Conservation (phyloP, 192 early-diverging fungal genomes). For the Chytriomyces hyalinus region DNA sequence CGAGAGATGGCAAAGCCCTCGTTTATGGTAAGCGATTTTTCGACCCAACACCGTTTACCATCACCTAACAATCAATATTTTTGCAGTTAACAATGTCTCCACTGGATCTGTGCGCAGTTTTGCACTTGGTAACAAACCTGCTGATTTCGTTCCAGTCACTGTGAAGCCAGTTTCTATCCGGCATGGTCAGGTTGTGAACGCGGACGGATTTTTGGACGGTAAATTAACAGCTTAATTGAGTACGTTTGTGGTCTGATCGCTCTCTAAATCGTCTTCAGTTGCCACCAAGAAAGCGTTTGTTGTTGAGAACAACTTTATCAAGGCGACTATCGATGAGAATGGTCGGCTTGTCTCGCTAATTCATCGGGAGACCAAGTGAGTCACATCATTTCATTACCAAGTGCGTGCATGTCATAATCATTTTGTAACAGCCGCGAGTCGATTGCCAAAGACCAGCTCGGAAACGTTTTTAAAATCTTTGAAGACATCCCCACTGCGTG, state of each 20-base stretch:
- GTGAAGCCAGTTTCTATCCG: slow-evolving; percentile 5
- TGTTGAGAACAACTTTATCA: slow-evolving; percentile 79
- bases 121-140: slow-evolving; percentile 34
- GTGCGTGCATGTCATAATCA: not conserved
- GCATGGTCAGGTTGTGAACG: not conserved
- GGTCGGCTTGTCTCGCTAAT: slow-evolving; percentile 75
- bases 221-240: not conserved
- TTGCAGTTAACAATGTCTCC: slow-evolving; percentile 20
- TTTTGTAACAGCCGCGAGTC: slow-evolving; percentile 51
- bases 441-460: slow-evolving; percentile 56
- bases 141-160: slow-evolving; percentile 38
- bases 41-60: not conserved
- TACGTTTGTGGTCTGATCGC: not conserved
- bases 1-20: slow-evolving; percentile 26
- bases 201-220: slow-evolving; percentile 23
- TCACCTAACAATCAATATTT: not conserved
- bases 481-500: slow-evolving; percentile 87
- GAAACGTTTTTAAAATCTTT: slow-evolving; percentile 81
- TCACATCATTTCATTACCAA: slow-evolving; percentile 16
- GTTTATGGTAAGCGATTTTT: slow-evolving; percentile 24
- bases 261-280: not conserved
- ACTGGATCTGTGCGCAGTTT: slow-evolving; percentile 16
- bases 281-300: slow-evolving; percentile 46
- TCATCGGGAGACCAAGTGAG: slow-evolving; percentile 65
- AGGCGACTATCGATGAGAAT: slow-evolving; percentile 69